These are phyloP conservation scores for Prinsepia uniflora DNA, from an alignment of 306 rosid genomes.

Conservation along the genomic window DNA sequence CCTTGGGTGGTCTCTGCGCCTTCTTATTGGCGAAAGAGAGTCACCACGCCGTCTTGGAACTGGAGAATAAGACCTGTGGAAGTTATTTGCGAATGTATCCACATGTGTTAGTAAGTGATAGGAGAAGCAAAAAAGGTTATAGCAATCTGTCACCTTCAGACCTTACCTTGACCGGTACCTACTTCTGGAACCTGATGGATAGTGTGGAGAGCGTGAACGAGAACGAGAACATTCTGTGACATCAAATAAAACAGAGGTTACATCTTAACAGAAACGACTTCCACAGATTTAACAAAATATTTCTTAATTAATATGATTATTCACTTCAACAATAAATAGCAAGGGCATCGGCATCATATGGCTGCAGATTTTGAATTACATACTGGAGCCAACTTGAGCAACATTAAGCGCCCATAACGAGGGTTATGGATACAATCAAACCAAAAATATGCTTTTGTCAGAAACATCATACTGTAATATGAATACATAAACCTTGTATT, in stretches of 20 bases:
- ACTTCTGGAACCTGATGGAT: slow-evolving; percentile 70
- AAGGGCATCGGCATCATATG: background rate
- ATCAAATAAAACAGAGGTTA: slow-evolving; percentile 13
- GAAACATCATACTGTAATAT: background rate
- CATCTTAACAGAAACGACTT: slow-evolving; percentile 7
- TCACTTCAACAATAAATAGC: background rate
- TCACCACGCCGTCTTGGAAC: slow-evolving; percentile 71
- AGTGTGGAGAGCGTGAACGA: slow-evolving; percentile 82
- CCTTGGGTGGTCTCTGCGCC: slow-evolving; percentile 63
- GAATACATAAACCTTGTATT: background rate
- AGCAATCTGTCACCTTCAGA: slow-evolving; percentile 3
- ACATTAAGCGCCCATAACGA: background rate
- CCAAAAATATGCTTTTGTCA: background rate
- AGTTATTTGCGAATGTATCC: slow-evolving; percentile 18
- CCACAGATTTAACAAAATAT: background rate
- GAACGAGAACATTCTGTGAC: slow-evolving; percentile 73
- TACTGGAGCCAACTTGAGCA: background rate
- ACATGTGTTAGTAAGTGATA: slow-evolving; percentile 2
- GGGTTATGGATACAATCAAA: no score
- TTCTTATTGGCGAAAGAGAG: slow-evolving; percentile 69
- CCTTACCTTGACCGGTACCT: slow-evolving; percentile 84
- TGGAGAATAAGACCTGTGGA: slow-evolving; percentile 85
- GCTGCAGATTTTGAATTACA: background rate
- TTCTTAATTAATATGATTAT: background rate
- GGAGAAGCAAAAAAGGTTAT: background rate